These are phyloP conservation scores for Bruguiera hainesii DNA, from an alignment of 441 rosid genomes.

Conservation along the genomic window DNA sequence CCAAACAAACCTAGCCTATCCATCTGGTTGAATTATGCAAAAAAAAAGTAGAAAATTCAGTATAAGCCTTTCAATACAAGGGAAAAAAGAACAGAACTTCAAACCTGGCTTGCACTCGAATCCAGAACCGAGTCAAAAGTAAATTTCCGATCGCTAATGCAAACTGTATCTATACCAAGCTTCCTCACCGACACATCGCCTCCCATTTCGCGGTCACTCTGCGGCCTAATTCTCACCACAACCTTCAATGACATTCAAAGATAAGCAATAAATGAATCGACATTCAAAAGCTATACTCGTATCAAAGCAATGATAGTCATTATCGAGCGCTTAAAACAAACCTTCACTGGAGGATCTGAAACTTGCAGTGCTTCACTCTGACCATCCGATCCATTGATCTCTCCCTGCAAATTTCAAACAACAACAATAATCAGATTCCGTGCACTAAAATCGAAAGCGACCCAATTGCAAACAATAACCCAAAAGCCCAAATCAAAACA, in stretches of 20 bases:
- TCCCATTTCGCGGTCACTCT: conserved; percentile 36
- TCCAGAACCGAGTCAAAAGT: conserved; percentile 77
- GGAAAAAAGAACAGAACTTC: neutral
- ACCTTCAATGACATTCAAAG: conserved; percentile 38
- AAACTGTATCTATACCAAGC: conserved; percentile 56
- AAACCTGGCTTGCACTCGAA: conserved; percentile 72
- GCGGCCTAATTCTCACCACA: conserved; percentile 77
- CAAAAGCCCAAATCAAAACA: neutral
- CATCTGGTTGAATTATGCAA: neutral
- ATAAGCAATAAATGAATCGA: conserved; percentile 5
- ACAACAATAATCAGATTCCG: neutral
- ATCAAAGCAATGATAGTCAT: neutral
- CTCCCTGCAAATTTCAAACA: conserved; percentile 30
- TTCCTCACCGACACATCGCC: conserved; percentile 44
- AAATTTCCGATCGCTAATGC: conserved; percentile 59
- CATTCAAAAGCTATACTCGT: conserved; percentile 2
- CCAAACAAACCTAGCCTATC: neutral
- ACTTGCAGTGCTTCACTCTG: conserved; percentile 24
- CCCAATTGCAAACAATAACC: neutral
- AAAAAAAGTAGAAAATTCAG: neutral
- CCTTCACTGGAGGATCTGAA: conserved; percentile 74
- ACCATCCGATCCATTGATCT: conserved; percentile 25
- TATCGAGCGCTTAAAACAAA: conserved; percentile 10
- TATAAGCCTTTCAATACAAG: neutral
- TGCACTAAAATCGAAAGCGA: neutral